A percentile compares a stretch with the other conserved stretches of the same genome.
Conservation (phyloP, 2,329 filamentous ascomycete species). For the Penicillium verrucosum region DNA sequence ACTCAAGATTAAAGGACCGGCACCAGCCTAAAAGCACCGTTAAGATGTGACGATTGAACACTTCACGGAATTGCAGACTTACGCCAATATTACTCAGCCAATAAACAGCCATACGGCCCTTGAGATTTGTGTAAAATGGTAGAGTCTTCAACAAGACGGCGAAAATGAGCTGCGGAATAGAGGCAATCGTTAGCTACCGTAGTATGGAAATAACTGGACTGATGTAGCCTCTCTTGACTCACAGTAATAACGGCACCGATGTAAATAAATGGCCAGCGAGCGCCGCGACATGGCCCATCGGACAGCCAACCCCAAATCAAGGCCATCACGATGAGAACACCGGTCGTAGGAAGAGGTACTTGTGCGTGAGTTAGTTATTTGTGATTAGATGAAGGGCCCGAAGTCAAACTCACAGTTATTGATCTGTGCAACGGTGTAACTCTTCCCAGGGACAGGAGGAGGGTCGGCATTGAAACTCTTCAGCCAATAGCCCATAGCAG, state of each 20-base stretch:
- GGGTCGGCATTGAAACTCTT: slow-evolving; percentile 41
- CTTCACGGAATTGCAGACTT: slow-evolving; percentile 5
- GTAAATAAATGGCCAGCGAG: slow-evolving; percentile 42
- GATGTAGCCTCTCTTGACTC: slow-evolving; percentile 3
- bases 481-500: slow-evolving; percentile 44
- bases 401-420: slow-evolving; percentile 32
- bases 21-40: slow-evolving; percentile 24
- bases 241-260: slow-evolving; percentile 37
- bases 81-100: slow-evolving; percentile 40
- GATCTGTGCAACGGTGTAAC: slow-evolving; percentile 35
- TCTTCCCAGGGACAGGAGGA: slow-evolving; percentile 35
- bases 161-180: slow-evolving; percentile 29
- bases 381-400: background rate
- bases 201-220: too few relatives aligned
- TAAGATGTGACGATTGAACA: background rate
- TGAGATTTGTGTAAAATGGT: slow-evolving; percentile 37
- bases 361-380: background rate
- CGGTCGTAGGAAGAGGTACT: slow-evolving; percentile 32
- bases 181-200: background rate
- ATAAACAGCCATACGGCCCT: slow-evolving; percentile 38
- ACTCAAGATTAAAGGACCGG: slow-evolving; percentile 40
- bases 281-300: slow-evolving; percentile 33
- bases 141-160: slow-evolving; percentile 33
- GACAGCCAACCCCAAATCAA: slow-evolving; percentile 40
- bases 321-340: slow-evolving; percentile 37